Conservation (phyloP, 108 stramenopile species). For the Conticribra weissflogii region DNA sequence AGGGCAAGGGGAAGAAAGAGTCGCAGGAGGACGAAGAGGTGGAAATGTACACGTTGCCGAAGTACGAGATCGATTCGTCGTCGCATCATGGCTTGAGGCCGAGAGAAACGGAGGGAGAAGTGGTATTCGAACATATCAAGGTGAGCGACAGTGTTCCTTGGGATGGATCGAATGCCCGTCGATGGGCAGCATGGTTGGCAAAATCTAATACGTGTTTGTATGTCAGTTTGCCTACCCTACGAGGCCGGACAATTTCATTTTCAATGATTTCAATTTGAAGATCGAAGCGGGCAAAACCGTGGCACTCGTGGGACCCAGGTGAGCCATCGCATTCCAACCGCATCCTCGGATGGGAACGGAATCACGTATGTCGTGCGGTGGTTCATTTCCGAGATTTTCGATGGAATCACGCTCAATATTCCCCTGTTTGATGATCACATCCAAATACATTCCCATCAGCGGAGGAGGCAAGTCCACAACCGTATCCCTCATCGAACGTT, state of each 20-base stretch:
- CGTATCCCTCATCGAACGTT: constrained; percentile 83
- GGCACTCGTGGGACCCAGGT: constrained; percentile 81
- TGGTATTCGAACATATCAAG: constrained; percentile 68
- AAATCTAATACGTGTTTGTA: too few species aligned
- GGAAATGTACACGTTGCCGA: constrained; percentile 30
- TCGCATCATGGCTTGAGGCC: constrained; percentile 63
- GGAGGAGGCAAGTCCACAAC: constrained; percentile 83
- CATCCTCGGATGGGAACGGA: too few species aligned
- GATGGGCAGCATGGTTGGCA: too few species aligned
- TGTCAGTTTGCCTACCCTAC: constrained; percentile 87
- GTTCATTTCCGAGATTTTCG: too few species aligned
- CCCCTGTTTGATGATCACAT: constrained; percentile 2
- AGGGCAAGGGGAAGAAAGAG: constrained; percentile 22
- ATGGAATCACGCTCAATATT: constrained; percentile 33
- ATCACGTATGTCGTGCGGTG: too few species aligned
- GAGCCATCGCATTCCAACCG: constrained; percentile 62
- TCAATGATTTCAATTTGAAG: constrained; percentile 59
- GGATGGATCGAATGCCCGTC: too few species aligned
- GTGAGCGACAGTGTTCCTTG: not conserved
- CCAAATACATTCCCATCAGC: constrained; percentile 12
- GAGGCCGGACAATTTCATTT: constrained; percentile 64
- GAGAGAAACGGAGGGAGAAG: constrained; percentile 48
- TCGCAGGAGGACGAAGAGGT: too few species aligned
- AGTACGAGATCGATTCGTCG: constrained; percentile 67
- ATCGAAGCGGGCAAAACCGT: constrained; percentile 62